Evolutionary conservation across 148 eudicot species (phyloP).

Genomic region (Gaultheria prostrata): DNA sequence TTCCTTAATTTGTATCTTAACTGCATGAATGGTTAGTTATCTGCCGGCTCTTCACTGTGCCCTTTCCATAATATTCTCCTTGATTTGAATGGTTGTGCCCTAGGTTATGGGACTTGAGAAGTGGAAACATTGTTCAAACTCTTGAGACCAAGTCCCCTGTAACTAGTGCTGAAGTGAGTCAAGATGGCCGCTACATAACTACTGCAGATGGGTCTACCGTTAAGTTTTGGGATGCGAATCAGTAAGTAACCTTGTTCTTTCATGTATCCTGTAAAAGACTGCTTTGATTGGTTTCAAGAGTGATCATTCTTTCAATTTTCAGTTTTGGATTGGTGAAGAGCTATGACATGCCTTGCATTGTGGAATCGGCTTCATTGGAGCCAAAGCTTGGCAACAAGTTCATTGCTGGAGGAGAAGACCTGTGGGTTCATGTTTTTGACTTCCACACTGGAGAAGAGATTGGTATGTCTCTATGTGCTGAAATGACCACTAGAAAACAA

Average conservation of each 20-base stretch:
- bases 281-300: not conserved
- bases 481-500: not conserved
- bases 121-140: slow-evolving; percentile 63
- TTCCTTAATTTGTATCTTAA: not conserved
- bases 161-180: slow-evolving; percentile 88
- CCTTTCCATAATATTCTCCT: not conserved
- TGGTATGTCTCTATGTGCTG: slow-evolving; percentile 34
- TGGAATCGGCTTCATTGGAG: slow-evolving; percentile 86
- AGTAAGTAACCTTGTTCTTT: slow-evolving; percentile 38
- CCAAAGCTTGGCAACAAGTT: slow-evolving; percentile 79
- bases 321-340: slow-evolving; percentile 88
- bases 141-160: slow-evolving; percentile 80
- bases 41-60: not conserved
- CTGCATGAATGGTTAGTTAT: not conserved
- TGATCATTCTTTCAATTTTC: slow-evolving; percentile 15
- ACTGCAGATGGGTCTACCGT: slow-evolving; percentile 81
- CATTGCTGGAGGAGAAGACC: slow-evolving; percentile 82
- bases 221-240: slow-evolving; percentile 88
- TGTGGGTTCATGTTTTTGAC: slow-evolving; percentile 84
- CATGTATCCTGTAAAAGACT: not conserved
- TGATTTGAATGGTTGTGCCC: not conserved
- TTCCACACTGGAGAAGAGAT: slow-evolving; percentile 75
- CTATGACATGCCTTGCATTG: slow-evolving; percentile 70
- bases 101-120: slow-evolving; percentile 87
- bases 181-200: slow-evolving; percentile 86